These are phyloP conservation scores for Komagataella populi DNA, from an alignment of 805 yeast species.

Conservation along the genomic window DNA sequence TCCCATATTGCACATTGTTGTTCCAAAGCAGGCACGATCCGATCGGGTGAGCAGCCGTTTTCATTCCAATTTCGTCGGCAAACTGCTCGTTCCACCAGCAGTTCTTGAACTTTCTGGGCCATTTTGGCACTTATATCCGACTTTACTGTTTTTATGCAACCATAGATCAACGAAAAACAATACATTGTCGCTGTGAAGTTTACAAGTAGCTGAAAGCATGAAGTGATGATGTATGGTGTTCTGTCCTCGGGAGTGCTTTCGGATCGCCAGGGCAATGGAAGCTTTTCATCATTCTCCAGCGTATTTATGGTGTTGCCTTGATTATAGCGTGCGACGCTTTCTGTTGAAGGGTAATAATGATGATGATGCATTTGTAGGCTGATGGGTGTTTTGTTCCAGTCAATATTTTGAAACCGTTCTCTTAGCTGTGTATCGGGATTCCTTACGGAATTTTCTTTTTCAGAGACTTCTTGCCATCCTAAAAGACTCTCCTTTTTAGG, in stretches of 20 bases:
- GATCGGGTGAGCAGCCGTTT: conserved; percentile 44
- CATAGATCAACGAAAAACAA: conserved; percentile 27
- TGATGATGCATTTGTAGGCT: conserved; percentile 29
- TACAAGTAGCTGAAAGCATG: conserved; percentile 44
- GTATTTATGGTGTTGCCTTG: neutral
- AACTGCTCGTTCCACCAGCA: conserved; percentile 34
- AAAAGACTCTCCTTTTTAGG: neutral
- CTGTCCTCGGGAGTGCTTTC: conserved; percentile 36
- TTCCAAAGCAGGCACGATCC: conserved; percentile 45
- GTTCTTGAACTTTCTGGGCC: conserved; percentile 28
- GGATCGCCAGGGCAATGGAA: conserved; percentile 51
- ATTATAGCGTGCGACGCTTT: neutral
- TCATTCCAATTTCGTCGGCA: conserved; percentile 38
- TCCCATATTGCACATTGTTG: conserved; percentile 48
- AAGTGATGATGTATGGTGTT: conserved; percentile 41
- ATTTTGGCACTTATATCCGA: conserved; percentile 40
- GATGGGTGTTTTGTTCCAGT: conserved; percentile 7
- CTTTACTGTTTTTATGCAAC: conserved; percentile 32
- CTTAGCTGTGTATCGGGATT: conserved; percentile 1
- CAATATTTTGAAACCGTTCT: neutral
- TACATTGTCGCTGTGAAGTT: conserved; percentile 34
- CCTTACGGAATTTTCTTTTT: neutral
- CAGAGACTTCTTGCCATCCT: no score
- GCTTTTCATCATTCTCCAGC: conserved; percentile 2
- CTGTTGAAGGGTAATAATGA: conserved; percentile 22